Evolutionary conservation across 2,329 filamentous ascomycete species (phyloP).

Genomic region (Pseudocercospora musae): DNA sequence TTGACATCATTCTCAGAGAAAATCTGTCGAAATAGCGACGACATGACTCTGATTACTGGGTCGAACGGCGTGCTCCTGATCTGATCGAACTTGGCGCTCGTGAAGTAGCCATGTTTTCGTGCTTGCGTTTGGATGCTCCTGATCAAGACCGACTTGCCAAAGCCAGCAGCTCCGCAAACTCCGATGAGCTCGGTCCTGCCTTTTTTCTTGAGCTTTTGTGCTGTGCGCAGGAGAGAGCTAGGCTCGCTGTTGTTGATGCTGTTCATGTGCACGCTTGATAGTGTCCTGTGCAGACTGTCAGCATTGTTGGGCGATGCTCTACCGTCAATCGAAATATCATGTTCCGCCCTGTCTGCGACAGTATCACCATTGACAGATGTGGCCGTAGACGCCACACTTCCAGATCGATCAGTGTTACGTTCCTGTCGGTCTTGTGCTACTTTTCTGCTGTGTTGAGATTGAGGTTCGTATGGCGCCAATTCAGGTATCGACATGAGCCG

Average conservation of each 20-base stretch:
- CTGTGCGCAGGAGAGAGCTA: slow-evolving; percentile 37
- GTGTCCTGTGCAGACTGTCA: slow-evolving; percentile 22
- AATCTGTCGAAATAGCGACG: slow-evolving; percentile 60
- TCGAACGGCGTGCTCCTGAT: slow-evolving; percentile 60
- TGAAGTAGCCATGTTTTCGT: slow-evolving; percentile 58
- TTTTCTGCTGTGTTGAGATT: slow-evolving; percentile 7
- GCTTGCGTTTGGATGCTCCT: slow-evolving; percentile 57
- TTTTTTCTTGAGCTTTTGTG: slow-evolving; percentile 49
- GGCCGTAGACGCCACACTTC: slow-evolving; percentile 19
- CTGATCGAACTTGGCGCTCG: slow-evolving; percentile 58
- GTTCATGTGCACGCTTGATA: slow-evolving; percentile 18
- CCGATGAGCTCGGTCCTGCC: slow-evolving; percentile 60
- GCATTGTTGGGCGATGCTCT: slow-evolving; percentile 22
- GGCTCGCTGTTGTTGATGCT: slow-evolving; percentile 22
- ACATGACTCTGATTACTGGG: slow-evolving; percentile 58
- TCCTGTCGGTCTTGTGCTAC: slow-evolving; percentile 13
- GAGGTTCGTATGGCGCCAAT: slow-evolving; percentile 24
- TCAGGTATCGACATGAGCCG: slow-evolving; percentile 38
- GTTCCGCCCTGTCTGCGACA: slow-evolving; percentile 4
- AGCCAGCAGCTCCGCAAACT: slow-evolving; percentile 55
- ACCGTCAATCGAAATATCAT: slow-evolving; percentile 19
- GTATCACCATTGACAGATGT: slow-evolving; percentile 18
- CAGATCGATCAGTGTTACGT: slow-evolving; percentile 9
- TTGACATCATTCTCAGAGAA: slow-evolving; percentile 62
- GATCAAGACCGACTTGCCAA: slow-evolving; percentile 60